These are phyloP conservation scores for Ceratobasidium sp. DNA, from an alignment of 1,284 basidiomycete species.

Conservation along the genomic window DNA sequence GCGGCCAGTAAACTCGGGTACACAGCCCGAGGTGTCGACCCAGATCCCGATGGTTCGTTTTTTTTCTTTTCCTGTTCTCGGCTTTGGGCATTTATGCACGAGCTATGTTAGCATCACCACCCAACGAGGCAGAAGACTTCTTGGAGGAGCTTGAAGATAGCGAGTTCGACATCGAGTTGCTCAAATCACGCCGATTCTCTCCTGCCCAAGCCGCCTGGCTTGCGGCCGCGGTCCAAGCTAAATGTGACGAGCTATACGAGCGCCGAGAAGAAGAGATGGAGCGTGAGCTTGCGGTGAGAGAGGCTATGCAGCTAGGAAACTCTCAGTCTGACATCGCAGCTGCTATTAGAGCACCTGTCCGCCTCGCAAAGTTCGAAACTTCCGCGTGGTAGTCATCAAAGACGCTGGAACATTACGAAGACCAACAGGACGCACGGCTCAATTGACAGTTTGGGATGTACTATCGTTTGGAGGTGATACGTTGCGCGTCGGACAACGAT, in stretches of 20 bases:
- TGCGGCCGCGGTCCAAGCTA: conserved; percentile 67
- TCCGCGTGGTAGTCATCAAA: conserved; percentile 80
- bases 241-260: conserved; percentile 66
- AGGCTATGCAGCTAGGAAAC: not conserved
- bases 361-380: conserved; percentile 81
- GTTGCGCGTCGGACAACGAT: conserved; percentile 77
- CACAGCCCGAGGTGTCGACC: conserved; percentile 61
- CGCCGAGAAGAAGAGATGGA: conserved; percentile 72
- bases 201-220: conserved; percentile 69
- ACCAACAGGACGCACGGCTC: conserved; percentile 71
- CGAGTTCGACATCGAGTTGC: conserved; percentile 54
- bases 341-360: conserved; percentile 76
- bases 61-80: not conserved
- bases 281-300: conserved; percentile 73
- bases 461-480: conserved; percentile 66
- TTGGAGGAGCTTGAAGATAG: conserved; percentile 75
- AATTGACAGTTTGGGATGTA: conserved; percentile 89
- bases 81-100: conserved; percentile 21
- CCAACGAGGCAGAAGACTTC: conserved; percentile 72
- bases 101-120: conserved; percentile 61
- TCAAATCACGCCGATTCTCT: conserved; percentile 57
- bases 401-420: conserved; percentile 73
- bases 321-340: conserved; percentile 9
- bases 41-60: conserved; percentile 63
- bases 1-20: conserved; percentile 71